Evolutionary conservation across 1,139 yeast genomes (phyloP), one percentile per base, ranked within the genome.

Genomic region (Pichia sp.): DNA sequence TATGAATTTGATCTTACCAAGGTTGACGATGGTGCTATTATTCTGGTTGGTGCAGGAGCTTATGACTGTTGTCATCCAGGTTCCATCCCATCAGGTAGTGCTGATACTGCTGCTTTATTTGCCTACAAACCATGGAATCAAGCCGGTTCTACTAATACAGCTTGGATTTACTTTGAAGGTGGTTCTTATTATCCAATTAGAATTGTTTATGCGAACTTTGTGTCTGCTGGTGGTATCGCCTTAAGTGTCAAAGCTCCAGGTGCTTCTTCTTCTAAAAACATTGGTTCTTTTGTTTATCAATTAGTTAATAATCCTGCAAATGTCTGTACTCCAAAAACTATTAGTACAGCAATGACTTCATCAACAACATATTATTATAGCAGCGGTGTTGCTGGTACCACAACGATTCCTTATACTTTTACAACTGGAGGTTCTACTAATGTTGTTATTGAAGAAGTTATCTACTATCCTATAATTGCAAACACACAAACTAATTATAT

Each of bases 51-150:
- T 30, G 42, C 39, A 26, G 51, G 49, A 33, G 65, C 61, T 2
- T 59, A 61, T 31, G 55, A 44, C 20, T 63, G 67, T 49, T 63
- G 66, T 47, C 35, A 45, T 22, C 43, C 49, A 5, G 48, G 50
- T 30, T 33, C 41, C 4, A 6, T 37, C 10, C 35, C 48, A 3
- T 23, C 12, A 3, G 43, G 48, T 11, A 36, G 33, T 24, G 41
- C 43, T 3, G 39, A 40, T 4, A 24, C 43, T 7, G 43, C 42
- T 7, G 26, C 32, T 5, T 25, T 43, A 28, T 34, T 35, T 5
- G 30, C 46, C 2, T 30, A 26, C 4, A 47, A 47, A 11, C 31
- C 33, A 11, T 30, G 35, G 37, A 36, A 39, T 24, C n/a, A 8
- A 22, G 33, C 38, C 4, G 22, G 39, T 30, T 27, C 23, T 5